A percentile compares a stretch with the other conserved stretches of the same genome.
Evolutionary conservation across 108 stramenopile genomes (phyloP).

Genomic region (Schizochytrium sp.): DNA sequence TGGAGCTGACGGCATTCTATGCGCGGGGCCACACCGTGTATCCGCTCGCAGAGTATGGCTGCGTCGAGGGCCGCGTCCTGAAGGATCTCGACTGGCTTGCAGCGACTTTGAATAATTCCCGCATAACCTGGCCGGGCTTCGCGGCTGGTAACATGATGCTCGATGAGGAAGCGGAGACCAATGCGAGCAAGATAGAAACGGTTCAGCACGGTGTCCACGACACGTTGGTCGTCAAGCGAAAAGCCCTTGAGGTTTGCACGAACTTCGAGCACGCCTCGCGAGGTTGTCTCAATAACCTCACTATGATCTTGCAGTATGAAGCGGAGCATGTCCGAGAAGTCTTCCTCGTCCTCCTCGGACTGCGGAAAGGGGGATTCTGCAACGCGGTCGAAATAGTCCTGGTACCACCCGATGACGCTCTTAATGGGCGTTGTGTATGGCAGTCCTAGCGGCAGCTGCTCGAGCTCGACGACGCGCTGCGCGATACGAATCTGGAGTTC

Average conservation of each 20-base stretch:
- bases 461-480: conserved; percentile 73
- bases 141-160: conserved; percentile 69
- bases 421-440: conserved; percentile 54
- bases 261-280: conserved; percentile 5
- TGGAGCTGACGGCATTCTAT: conserved; percentile 37
- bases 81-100: conserved; percentile 82
- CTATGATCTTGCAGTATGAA: background rate
- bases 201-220: conserved; percentile 70
- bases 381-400: conserved; percentile 57
- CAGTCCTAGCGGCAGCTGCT: conserved; percentile 69
- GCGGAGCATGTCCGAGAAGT: conserved; percentile 43
- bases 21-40: conserved; percentile 93
- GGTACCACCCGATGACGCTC: conserved; percentile 62
- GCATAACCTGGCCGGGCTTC: conserved; percentile 55
- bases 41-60: conserved; percentile 83
- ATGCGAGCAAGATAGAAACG: conserved; percentile 80
- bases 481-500: conserved; percentile 79
- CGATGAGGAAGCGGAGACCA: conserved; percentile 73
- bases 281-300: background rate
- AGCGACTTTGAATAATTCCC: conserved; percentile 56
- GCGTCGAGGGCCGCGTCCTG: conserved; percentile 91
- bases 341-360: conserved; percentile 53
- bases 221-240: conserved; percentile 47
- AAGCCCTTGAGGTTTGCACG: conserved; percentile 25
- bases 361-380: conserved; percentile 55